Evolutionary conservation across 2,329 filamentous ascomycete genomes (phyloP), one percentile per base, ranked within the genome.

Genomic region (Corinectria fuckeliana): DNA sequence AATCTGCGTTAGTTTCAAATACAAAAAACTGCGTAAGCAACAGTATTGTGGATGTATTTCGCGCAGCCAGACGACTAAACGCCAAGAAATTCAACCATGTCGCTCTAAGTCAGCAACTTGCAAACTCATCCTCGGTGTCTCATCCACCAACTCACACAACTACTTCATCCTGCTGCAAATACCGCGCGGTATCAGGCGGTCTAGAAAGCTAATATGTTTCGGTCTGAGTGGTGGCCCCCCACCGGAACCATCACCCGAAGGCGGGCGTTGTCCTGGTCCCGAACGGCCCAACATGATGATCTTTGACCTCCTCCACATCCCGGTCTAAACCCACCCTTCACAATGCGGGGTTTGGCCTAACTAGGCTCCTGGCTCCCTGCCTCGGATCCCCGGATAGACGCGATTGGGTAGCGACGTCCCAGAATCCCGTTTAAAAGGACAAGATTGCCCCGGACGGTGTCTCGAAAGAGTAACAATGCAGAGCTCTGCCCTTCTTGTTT

Each of bases 281-380:
- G 56, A 54, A 45, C 23, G 30, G 32, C 48, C 54, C 51, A 34
- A 23, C 53, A n/a, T 56, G 47, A 45, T 52, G 42, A 60, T 66
- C 60, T 30, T 51, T 52, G 42, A 60, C 64, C 60, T 30, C 54
- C 66, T 59, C 61, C 61, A 58, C 55, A 63, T 61, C 59, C 61
- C 59, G 59, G 53, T 48, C 23, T 48, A 52, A 20, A 20, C 53
- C 50, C 50, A 51, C 61, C 41, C 41, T 42, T 45, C 60, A 54
- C 47, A 30, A 55, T 66, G 67, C 61, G 67, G 65, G 63, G 67
- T 53, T 21, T 36, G 38, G 28, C 21, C 32, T 41, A 49, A 51
- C n/a, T n/a, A n/a, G n/a, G n/a, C n/a, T n/a, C n/a, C n/a, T n/a
- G n/a, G 50, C 21, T 50, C 14, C 20, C 44, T 23, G 42, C 50